Base-by-base conservation (phyloP, 2,329 filamentous ascomycete species). In the Fusarium sp. region DNA sequence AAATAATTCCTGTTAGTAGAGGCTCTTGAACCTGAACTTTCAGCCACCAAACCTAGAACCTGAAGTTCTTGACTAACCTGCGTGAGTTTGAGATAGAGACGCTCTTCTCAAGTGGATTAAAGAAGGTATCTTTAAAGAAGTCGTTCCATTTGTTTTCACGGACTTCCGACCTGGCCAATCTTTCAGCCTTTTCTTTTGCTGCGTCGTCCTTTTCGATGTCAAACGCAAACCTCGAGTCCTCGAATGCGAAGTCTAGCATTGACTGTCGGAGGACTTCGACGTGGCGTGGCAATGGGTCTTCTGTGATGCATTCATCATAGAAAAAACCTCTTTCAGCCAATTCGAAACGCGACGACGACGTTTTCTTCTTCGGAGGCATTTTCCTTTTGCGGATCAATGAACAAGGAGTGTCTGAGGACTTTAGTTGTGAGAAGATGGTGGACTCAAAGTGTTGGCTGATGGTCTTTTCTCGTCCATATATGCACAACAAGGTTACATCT, bases 21-120 rank as follows among this genome's bases (percentile, higher is more conserved):
- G 1, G 6, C 1, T 4, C 11, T 10, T 3, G 1, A 4, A 14
- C 4, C 23, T n/a, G n/a, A n/a, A n/a, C n/a, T n/a, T n/a, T n/a
- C n/a, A n/a, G n/a, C n/a, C n/a, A n/a, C n/a, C n/a, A n/a, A n/a
- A n/a, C n/a, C n/a, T n/a, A n/a, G n/a, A n/a, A n/a, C n/a, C n/a
- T n/a, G 25, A 4, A 11, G 5, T 11, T 13, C 2, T 15, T 4
- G 5, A 40, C 49, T 20, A 11, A 52, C 49, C 31, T 45, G 1
- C 49, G 21, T 14, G 39, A 11, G 15, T 9, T 18, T 0, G 37
- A 17, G 7, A 36, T 5, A 2, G 39, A 52, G 1, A n/a, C 39
- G 3, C 8, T 11, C 2, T 14, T 0, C 2, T 17, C 2, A 14
- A 52, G 29, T 3, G 49, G 39, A 1, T 17, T 2, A 9, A 52